These are phyloP conservation scores for Solanum sejunctum DNA, from an alignment of 257 asterid species.

Conservation along the genomic window DNA sequence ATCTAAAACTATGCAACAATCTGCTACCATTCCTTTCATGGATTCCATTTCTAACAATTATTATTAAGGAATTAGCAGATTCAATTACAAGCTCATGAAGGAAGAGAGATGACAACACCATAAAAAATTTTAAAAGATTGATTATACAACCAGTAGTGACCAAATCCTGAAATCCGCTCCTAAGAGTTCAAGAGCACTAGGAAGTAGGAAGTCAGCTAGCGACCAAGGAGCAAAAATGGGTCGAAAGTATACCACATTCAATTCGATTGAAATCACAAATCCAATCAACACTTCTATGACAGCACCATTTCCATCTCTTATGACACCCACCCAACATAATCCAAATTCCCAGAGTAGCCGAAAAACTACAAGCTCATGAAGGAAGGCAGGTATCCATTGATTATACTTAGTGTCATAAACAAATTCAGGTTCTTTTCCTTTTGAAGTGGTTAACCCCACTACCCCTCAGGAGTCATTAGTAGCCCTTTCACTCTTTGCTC, in stretches of 20 bases:
- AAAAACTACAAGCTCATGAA: neutral
- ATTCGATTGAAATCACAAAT: neutral
- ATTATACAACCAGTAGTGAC: neutral
- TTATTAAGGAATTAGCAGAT: neutral
- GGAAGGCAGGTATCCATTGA: neutral
- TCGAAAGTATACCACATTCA: neutral
- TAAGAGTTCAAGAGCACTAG: neutral
- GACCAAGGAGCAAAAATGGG: neutral
- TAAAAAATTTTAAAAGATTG: neutral
- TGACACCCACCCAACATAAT: neutral
- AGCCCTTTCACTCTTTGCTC: neutral
- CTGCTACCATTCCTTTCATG: neutral
- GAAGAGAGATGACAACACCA: neutral
- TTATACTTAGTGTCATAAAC: neutral
- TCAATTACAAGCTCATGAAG: neutral
- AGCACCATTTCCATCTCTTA: neutral
- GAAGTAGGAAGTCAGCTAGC: neutral
- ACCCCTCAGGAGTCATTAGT: neutral
- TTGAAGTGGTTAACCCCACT: neutral
- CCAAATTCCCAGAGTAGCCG: neutral
- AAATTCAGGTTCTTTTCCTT: neutral
- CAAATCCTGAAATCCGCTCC: neutral
- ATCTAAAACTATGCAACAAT: neutral
- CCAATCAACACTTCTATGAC: neutral
- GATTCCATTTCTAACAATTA: neutral